phyloP scores from a whole-genome alignment of 768 basidiomycete species.

The Boletus subparvulus region DNA sequence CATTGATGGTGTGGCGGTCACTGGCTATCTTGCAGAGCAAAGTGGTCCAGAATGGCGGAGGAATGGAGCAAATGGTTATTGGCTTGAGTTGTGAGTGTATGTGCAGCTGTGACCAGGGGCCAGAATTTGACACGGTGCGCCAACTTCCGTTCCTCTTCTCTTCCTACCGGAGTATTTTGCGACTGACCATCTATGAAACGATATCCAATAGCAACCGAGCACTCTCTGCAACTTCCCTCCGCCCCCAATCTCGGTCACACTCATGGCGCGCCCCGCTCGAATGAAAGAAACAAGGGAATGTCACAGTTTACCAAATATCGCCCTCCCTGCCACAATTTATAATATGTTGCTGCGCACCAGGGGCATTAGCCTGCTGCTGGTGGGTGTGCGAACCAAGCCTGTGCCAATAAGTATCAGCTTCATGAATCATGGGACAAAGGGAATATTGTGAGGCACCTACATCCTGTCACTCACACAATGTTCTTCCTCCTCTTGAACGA shows the following conservation, averaged over 20 bases:
- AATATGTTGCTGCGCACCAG: slow-evolving; percentile 46
- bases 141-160: slow-evolving; percentile 23
- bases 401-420: slow-evolving; percentile 16
- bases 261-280: slow-evolving; percentile 41
- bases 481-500: slow-evolving; percentile 83
- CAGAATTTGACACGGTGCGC: slow-evolving; percentile 24
- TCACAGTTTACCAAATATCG: slow-evolving; percentile 44
- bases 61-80: slow-evolving; percentile 7
- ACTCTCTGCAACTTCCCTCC: slow-evolving; percentile 34
- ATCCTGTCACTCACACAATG: slow-evolving; percentile 80
- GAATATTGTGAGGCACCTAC: slow-evolving; percentile 46
- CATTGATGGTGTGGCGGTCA: slow-evolving; percentile 28
- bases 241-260: slow-evolving; percentile 45
- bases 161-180: slow-evolving; percentile 21
- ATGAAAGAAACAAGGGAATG: slow-evolving; percentile 32
- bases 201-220: slow-evolving; percentile 38
- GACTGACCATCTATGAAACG: slow-evolving; percentile 36
- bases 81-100: slow-evolving; percentile 21
- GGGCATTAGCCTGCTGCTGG: slow-evolving; percentile 62
- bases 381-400: slow-evolving; percentile 88
- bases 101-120: slow-evolving; percentile 3
- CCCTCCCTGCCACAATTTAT: slow-evolving; percentile 42
- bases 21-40: slow-evolving; percentile 19
- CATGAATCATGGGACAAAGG: slow-evolving; percentile 11
- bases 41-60: slow-evolving; percentile 17